Percentiles rank a stretch among this genome's conserved stretches.
phyloP scores from a whole-genome alignment of 2,329 filamentous ascomycete genomes.

The Conoideocrella luteorostrata region DNA sequence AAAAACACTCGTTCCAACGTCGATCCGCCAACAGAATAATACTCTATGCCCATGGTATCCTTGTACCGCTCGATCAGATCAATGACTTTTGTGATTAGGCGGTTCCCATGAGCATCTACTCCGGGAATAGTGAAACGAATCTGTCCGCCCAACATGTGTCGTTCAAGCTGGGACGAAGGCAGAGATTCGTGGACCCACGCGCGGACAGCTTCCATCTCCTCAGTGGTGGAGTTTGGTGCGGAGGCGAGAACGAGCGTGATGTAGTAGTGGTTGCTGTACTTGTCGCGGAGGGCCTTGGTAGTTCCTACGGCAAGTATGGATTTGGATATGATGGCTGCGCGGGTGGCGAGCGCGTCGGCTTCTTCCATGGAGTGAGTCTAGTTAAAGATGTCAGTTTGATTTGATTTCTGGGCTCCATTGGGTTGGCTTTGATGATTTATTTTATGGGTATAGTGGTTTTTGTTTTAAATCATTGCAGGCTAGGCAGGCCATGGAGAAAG shows the following conservation, averaged over 20 bases:
- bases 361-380: constrained; percentile 86
- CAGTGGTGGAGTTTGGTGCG: constrained; percentile 48
- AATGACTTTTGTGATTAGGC: constrained; percentile 24
- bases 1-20: constrained; percentile 67
- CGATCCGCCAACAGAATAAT: constrained; percentile 60
- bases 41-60: constrained; percentile 51
- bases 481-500: no score
- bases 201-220: constrained; percentile 51
- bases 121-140: constrained; percentile 28
- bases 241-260: constrained; percentile 54
- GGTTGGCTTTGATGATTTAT: background rate
- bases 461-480: no score
- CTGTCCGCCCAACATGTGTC: constrained; percentile 57
- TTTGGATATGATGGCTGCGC: constrained; percentile 40
- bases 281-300: constrained; percentile 47
- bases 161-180: constrained; percentile 48
- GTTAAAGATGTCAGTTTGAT: background rate
- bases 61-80: constrained; percentile 50
- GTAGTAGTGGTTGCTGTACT: constrained; percentile 56
- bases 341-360: constrained; percentile 72
- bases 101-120: constrained; percentile 1
- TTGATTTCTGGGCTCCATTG: no score
- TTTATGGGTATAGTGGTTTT: no score
- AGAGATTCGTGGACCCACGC: constrained; percentile 48
- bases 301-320: constrained; percentile 55